Conservation (phyloP, 169 alveolate genomes). For the Plasmodium gonderi region DNA sequence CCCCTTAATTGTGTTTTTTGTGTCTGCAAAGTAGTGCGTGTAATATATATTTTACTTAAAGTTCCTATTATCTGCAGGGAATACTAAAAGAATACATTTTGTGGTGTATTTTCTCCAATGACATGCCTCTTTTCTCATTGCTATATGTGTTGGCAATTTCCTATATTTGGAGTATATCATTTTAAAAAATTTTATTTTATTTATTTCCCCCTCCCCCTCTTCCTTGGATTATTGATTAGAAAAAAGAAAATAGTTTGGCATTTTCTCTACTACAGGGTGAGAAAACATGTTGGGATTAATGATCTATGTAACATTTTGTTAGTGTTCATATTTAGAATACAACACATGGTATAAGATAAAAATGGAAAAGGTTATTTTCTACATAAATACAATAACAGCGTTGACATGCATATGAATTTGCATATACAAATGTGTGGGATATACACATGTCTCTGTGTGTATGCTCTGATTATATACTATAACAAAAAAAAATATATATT, state of each 20-base stretch:
- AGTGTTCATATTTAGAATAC: too few relatives aligned
- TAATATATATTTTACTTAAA: not conserved
- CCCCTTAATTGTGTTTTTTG: too few relatives aligned
- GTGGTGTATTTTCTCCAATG: not conserved
- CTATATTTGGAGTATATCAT: not conserved
- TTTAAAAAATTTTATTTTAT: not conserved
- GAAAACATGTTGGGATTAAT: not conserved
- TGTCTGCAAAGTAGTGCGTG: constrained; percentile 2
- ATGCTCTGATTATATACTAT: too few relatives aligned
- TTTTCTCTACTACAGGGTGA: not conserved
- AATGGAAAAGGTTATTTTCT: too few relatives aligned
- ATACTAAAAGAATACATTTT: not conserved
- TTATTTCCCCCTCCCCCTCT: not conserved
- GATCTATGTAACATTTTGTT: not conserved
- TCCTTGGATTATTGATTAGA: not conserved
- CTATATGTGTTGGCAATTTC: not conserved
- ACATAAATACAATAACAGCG: too few relatives aligned
- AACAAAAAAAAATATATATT: not conserved
- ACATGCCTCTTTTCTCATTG: not conserved
- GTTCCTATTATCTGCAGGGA: not conserved
- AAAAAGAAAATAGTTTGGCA: not conserved
- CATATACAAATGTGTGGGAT: too few relatives aligned
- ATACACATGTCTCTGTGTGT: too few relatives aligned
- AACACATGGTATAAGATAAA: too few relatives aligned
- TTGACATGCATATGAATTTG: too few relatives aligned